A percentile compares a stretch with the other conserved stretches of the same genome.
Evolutionary conservation across 768 basidiomycete species (phyloP).

Genomic region (Termitomyces sp.): DNA sequence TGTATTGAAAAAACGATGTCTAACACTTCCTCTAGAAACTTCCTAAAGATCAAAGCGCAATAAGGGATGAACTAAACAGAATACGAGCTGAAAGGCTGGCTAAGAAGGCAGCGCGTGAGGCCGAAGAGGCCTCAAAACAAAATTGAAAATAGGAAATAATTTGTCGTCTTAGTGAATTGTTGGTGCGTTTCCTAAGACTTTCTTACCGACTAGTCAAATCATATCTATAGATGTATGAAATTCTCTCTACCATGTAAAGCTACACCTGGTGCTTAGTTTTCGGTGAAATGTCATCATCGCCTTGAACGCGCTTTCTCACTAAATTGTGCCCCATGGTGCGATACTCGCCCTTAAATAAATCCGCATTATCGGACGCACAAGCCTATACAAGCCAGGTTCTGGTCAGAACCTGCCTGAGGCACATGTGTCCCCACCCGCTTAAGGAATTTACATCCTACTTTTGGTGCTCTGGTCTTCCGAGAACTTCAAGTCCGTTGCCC

Average conservation of each 20-base stretch:
- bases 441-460: not conserved
- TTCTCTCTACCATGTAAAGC: not conserved
- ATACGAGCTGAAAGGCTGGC: constrained; percentile 59
- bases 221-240: constrained; percentile 1
- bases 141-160: not conserved
- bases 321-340: no score
- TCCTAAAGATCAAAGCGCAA: constrained; percentile 62
- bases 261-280: not conserved
- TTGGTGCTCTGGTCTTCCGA: not conserved
- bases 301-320: no score
- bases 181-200: not conserved
- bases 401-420: constrained; percentile 1
- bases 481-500: not conserved
- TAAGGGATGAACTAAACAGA: constrained; percentile 69
- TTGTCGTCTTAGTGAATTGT: not conserved
- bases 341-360: not conserved
- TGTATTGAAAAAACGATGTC: not conserved
- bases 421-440: constrained; percentile 4
- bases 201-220: not conserved
- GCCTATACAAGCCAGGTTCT: not conserved
- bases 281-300: no score
- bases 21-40: constrained; percentile 40
- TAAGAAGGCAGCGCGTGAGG: constrained; percentile 46
- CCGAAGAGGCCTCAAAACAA: not conserved
- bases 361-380: not conserved